Conservation (phyloP, 768 basidiomycete species). For the Harrya chromipes region DNA sequence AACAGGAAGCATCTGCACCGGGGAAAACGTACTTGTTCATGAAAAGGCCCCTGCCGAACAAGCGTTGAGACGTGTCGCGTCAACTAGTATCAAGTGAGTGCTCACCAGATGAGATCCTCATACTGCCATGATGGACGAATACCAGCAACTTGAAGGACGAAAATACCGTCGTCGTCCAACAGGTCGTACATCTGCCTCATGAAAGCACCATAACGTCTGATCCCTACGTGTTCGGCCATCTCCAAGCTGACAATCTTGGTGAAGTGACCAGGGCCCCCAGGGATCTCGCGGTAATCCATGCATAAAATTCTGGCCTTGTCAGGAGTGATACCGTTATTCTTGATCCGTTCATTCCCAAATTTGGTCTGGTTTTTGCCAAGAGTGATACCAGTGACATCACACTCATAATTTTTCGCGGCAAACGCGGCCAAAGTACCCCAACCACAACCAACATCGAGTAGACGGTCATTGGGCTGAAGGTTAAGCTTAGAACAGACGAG, state of each 20-base stretch:
- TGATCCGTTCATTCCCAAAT: slow-evolving; percentile 89
- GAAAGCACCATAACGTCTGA: slow-evolving; percentile 88
- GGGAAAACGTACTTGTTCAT: slow-evolving; percentile 99
- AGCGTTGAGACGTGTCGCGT: not conserved
- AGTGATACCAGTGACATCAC: slow-evolving; percentile 94
- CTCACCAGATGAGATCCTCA: slow-evolving; percentile 92
- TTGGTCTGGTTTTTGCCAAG: slow-evolving; percentile 87
- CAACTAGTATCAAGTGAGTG: not conserved
- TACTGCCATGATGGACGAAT: slow-evolving; percentile 96
- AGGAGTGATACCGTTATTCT: slow-evolving; percentile 66
- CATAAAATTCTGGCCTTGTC: slow-evolving; percentile 87
- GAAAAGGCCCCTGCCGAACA: slow-evolving; percentile 73
- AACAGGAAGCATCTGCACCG: slow-evolving; percentile 94
- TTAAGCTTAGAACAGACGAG: slow-evolving; percentile 94
- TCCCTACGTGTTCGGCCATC: slow-evolving; percentile 99
- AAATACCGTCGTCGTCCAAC: slow-evolving; percentile 89
- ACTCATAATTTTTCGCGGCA: slow-evolving; percentile 96
- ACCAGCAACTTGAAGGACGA: slow-evolving; percentile 98
- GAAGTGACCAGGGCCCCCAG: slow-evolving; percentile 68
- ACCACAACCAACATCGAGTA: slow-evolving; percentile 87
- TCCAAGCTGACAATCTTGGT: slow-evolving; percentile 95
- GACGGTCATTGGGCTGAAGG: slow-evolving; percentile 79
- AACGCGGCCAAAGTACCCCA: slow-evolving; percentile 97
- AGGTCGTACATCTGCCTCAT: slow-evolving; percentile 89
- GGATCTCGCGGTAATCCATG: slow-evolving; percentile 90